Percentiles rank a stretch among this genome's conserved stretches.
These are phyloP conservation scores for Paramecium sexaurelia DNA, from an alignment of 73 alveolate genomes.

Conservation along the genomic window DNA sequence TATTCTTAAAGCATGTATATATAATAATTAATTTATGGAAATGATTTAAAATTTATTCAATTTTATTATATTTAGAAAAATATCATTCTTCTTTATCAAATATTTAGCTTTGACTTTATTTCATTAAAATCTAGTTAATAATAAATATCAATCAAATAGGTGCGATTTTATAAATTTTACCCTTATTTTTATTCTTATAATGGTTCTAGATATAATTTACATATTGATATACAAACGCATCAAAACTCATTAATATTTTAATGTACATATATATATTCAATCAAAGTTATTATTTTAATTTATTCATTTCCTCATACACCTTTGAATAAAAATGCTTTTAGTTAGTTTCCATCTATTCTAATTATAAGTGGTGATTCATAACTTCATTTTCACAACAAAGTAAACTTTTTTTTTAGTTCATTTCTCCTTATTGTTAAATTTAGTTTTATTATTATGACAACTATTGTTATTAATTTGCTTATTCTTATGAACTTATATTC, in stretches of 20 bases:
- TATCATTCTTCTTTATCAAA: not conserved
- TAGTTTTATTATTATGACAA: not conserved
- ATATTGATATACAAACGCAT: too few relatives aligned
- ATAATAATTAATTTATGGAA: constrained; percentile 6
- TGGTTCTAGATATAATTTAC: too few relatives aligned
- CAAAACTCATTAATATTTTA: too few relatives aligned
- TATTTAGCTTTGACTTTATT: not conserved
- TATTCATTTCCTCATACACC: constrained; percentile 56
- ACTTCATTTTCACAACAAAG: not conserved
- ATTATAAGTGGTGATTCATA: not conserved
- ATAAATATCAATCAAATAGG: not conserved
- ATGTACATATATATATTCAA: not conserved
- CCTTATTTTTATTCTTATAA: not conserved
- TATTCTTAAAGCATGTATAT: not conserved
- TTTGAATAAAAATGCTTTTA: constrained; percentile 18
- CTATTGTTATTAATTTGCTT: not conserved
- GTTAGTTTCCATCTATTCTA: not conserved
- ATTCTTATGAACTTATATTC: not conserved
- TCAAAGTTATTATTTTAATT: not conserved
- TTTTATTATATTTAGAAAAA: not conserved
- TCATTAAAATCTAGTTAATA: not conserved
- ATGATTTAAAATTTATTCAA: not conserved
- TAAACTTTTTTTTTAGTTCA: not conserved
- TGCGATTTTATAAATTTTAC: not conserved
- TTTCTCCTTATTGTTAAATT: not conserved